A percentile compares a stretch with the other conserved stretches of the same genome.
Evolutionary conservation across 257 asterid species (phyloP).

Genomic region (Nicotiana knightiana): DNA sequence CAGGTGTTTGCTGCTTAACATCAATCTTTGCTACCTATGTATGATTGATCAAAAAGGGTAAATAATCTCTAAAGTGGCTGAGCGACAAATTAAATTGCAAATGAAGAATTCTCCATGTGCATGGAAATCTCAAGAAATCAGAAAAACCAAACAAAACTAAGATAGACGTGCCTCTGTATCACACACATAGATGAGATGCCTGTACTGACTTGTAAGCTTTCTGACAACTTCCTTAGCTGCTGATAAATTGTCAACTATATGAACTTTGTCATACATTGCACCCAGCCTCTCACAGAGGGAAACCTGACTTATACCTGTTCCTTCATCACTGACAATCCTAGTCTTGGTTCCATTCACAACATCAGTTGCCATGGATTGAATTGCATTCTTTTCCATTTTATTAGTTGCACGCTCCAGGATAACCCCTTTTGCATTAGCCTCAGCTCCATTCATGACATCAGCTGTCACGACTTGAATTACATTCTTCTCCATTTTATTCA

Average conservation of each 20-base stretch:
- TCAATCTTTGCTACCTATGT: slow-evolving; percentile 81
- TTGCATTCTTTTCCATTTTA: slow-evolving; percentile 4
- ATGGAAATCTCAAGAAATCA: background rate
- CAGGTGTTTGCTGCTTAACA: slow-evolving; percentile 92
- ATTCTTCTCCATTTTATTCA: slow-evolving; percentile 9
- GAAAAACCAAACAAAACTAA: slow-evolving; percentile 13
- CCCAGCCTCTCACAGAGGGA: slow-evolving; percentile 48
- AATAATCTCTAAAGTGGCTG: slow-evolving; percentile 11
- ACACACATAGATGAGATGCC: slow-evolving; percentile 66
- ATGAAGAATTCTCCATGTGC: background rate
- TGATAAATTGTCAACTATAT: slow-evolving; percentile 60
- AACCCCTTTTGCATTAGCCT: slow-evolving; percentile 15
- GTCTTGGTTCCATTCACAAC: slow-evolving; percentile 15
- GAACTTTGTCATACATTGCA: slow-evolving; percentile 64
- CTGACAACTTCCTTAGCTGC: slow-evolving; percentile 71
- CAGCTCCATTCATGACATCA: slow-evolving; percentile 23
- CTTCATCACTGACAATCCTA: slow-evolving; percentile 20
- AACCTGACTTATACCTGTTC: slow-evolving; percentile 9
- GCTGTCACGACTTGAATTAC: slow-evolving; percentile 6
- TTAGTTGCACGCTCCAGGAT: background rate
- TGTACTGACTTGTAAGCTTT: slow-evolving; percentile 59
- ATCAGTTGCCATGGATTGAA: slow-evolving; percentile 13
- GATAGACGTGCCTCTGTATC: slow-evolving; percentile 80
- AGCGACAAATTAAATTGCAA: slow-evolving; percentile 5
- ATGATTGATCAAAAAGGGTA: slow-evolving; percentile 14